Evolutionary conservation across 2,329 filamentous ascomycete genomes (phyloP), one percentile per base, ranked within the genome.

Genomic region (Colletotrichum graminicola): DNA sequence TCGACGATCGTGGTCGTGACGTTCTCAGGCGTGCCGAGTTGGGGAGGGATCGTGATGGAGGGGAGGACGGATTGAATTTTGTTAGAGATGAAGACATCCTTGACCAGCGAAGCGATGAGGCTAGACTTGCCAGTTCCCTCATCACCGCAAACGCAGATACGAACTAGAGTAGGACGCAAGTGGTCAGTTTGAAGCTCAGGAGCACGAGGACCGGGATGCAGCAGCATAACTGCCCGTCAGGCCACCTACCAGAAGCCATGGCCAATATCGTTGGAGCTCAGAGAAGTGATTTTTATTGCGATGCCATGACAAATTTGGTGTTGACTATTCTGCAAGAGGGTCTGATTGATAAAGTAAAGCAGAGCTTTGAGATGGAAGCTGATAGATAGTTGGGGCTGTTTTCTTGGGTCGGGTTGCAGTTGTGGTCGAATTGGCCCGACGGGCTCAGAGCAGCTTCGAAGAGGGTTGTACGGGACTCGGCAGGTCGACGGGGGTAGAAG

Each of bases 1-100:
- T 99, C 96, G 84, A 99, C 94, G 77, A 99, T 95, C 75, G 94
- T 97, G 16, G 96, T 99, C 60, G 94, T 97, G 79, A 98, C 94
- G 87, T 97, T 97, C 77, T 98, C 95, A 59, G 95, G 95, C 7
- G 95, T 97, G 71, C 94, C 94, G 75, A 97, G 93, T 77, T 92
- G 95, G 29, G 95, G 95, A 51, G 95, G 95, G 47, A 99, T 94
- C 34, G 95, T 98, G 75, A 99, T 97, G 80, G 95, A 94, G 29
- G 96, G 96, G 12, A 99, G 91, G 73, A 98, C 93, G 18, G 95
- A 89, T 80, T 98, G 95, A 78, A 99, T 98, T 84, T 97, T 97
- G 83, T 93, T 94, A 75, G 93, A 94, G 77, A 98, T 93, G 82
- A 98, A 99, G 81, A 95, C 93, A 80, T 98, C 95, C 80, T 98